Base-by-base conservation (phyloP, 2,329 filamentous ascomycete species). In the Zymoseptoria ardabiliae region DNA sequence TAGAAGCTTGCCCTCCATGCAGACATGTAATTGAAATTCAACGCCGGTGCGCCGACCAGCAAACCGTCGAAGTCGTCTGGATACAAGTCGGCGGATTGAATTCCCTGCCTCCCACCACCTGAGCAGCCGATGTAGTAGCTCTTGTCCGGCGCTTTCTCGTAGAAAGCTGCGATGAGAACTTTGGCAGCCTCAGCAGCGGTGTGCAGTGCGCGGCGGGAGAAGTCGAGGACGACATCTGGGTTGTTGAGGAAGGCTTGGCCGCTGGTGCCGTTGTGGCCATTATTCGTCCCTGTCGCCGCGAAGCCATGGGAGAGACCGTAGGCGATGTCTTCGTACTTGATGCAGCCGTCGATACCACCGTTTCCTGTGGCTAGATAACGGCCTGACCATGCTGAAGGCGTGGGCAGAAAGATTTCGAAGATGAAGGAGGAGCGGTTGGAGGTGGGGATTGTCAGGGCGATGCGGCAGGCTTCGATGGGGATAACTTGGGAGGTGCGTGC, bases 41-140 rank as follows among this genome's bases (percentile, higher is more conserved):
- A 64, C 11, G 74, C 75, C 9, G 77, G 72, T 22, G 76, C 70
- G 11, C 74, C 76, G 58, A 74, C 72, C n/a, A 79, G 71, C 41
- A 79, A 74, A 41, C 77, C 77, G 58, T 79, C 76, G 54, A 79
- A 79, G 61, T 79, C 77, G n/a, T 74, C 65, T 1, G 77, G 77
- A 58, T 72, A 79, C 45, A 73, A 68, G 59, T 78, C 72, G 4
- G 74, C 70, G 4, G 74, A 73, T 58, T 77, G 76, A 55, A 78
- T 68, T 25, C 76, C 78, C 61, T 79, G 76, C 11, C 74, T 70
- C 17, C 77, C 77, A 58, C 77, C 77, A 10, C 73, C 74, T 0
- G 76, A 78, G 65, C 77, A 79, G 22, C 76, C 77, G 3, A 76
- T 60, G 62, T 75, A 79, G 68, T 79, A 79, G 20, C 74, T 74